These are phyloP conservation scores for Candida tunisiensis DNA, from an alignment of 1,139 yeast species.

Conservation along the genomic window DNA sequence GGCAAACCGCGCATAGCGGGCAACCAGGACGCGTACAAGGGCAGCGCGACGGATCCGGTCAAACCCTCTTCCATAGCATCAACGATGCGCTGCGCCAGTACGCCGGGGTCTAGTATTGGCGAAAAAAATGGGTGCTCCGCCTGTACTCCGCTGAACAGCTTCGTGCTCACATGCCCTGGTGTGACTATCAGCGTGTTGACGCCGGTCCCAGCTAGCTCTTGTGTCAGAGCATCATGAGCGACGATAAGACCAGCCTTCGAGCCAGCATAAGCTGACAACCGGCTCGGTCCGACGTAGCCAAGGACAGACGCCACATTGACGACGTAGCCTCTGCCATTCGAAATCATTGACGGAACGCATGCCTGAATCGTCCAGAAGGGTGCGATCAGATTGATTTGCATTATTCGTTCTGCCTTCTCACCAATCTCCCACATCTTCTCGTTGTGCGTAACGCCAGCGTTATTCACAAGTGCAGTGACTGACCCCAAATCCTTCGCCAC, in stretches of 20 bases:
- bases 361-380: slow-evolving; percentile 33
- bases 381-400: slow-evolving; percentile 41
- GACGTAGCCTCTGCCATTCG: slow-evolving; percentile 26
- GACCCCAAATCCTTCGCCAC: slow-evolving; percentile 18
- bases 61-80: slow-evolving; percentile 39
- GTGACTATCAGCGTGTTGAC: slow-evolving; percentile 59
- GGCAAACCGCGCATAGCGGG: slow-evolving; percentile 57
- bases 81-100: slow-evolving; percentile 41
- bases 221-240: slow-evolving; percentile 61
- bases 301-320: slow-evolving; percentile 35
- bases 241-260: slow-evolving; percentile 71
- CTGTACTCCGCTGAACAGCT: slow-evolving; percentile 47
- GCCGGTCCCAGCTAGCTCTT: slow-evolving; percentile 39
- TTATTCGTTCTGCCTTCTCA: slow-evolving; percentile 22
- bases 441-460: slow-evolving; percentile 55
- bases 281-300: slow-evolving; percentile 55
- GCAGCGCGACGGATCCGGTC: slow-evolving; percentile 51
- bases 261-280: slow-evolving; percentile 64
- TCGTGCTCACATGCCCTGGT: slow-evolving; percentile 66
- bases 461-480: slow-evolving; percentile 45
- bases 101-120: slow-evolving; percentile 51
- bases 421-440: slow-evolving; percentile 25
- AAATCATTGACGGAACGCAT: slow-evolving; percentile 20
- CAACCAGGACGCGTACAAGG: slow-evolving; percentile 53
- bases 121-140: slow-evolving; percentile 62